A percentile compares a stretch with the other conserved stretches of the same genome.
phyloP scores from a whole-genome alignment of 345 rosid genomes.

The Salix koriyanagi region DNA sequence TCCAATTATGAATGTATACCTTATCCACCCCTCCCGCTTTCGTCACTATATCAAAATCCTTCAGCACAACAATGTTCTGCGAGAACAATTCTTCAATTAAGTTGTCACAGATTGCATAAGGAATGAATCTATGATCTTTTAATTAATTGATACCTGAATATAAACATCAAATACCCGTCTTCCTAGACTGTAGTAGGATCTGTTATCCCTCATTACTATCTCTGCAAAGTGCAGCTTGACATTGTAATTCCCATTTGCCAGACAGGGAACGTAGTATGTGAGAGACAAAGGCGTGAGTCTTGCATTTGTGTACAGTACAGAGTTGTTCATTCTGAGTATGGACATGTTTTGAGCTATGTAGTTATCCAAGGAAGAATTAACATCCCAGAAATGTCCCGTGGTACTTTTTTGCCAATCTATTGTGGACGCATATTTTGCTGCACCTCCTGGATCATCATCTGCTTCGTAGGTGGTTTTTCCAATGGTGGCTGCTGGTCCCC shows the following conservation, averaged over 20 bases:
- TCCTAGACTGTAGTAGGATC: constrained; percentile 43
- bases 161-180: constrained; percentile 57
- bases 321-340: neutral
- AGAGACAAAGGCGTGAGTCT: constrained; percentile 13
- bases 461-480: constrained; percentile 1
- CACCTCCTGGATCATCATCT: neutral
- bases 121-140: neutral
- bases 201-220: constrained; percentile 46
- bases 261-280: constrained; percentile 1
- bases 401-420: constrained; percentile 1
- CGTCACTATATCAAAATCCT: constrained; percentile 17
- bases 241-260: constrained; percentile 43
- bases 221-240: constrained; percentile 55
- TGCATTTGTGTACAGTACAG: constrained; percentile 4
- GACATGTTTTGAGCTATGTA: constrained; percentile 1
- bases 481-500: neutral
- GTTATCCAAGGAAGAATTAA: neutral
- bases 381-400: constrained; percentile 11
- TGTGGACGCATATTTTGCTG: neutral
- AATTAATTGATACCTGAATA: constrained; percentile 39
- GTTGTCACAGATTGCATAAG: neutral
- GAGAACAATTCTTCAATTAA: neutral
- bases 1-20: neutral
- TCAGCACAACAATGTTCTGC: constrained; percentile 17
- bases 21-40: constrained; percentile 1